Evolutionary conservation across 1,284 basidiomycete genomes (phyloP).

Genomic region (Vanrija sp.): DNA sequence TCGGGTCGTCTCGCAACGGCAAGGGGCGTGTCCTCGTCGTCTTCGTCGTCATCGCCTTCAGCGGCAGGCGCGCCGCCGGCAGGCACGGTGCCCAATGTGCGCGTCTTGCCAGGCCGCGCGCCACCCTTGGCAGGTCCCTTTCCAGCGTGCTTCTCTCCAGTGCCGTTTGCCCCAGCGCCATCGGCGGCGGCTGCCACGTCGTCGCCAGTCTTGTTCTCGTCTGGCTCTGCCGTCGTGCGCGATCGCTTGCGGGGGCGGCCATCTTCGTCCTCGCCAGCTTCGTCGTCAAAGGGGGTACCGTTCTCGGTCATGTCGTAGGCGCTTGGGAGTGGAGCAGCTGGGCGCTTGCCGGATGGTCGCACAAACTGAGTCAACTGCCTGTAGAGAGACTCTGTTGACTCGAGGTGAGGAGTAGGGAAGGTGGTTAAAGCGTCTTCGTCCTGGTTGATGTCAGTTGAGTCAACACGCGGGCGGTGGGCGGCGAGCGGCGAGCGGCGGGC

Average conservation of each 20-base stretch:
- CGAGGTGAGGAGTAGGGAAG: slow-evolving; percentile 70
- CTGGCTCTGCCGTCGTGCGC: slow-evolving; percentile 11
- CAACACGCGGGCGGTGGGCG: too few relatives aligned
- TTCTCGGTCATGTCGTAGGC: slow-evolving; percentile 29
- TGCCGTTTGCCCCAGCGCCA: slow-evolving; percentile 12
- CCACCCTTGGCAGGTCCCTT: slow-evolving; percentile 22
- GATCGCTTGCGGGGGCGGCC: slow-evolving; percentile 24
- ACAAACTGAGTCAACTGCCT: slow-evolving; percentile 60
- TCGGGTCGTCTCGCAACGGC: slow-evolving; percentile 35
- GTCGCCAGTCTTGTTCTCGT: slow-evolving; percentile 10
- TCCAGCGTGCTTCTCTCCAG: slow-evolving; percentile 20
- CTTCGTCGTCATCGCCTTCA: slow-evolving; percentile 26
- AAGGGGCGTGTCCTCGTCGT: slow-evolving; percentile 33
- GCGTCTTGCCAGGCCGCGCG: neutral
- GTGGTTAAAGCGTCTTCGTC: slow-evolving; percentile 68
- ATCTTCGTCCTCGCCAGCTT: slow-evolving; percentile 17
- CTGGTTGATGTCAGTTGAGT: slow-evolving; percentile 48
- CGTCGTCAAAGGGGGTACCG: slow-evolving; percentile 15
- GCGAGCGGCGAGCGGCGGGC: too few relatives aligned
- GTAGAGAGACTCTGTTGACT: slow-evolving; percentile 60
- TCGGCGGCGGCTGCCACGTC: slow-evolving; percentile 2
- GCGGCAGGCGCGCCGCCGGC: neutral
- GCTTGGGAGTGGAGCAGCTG: slow-evolving; percentile 26
- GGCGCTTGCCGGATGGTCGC: slow-evolving; percentile 38
- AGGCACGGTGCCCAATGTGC: slow-evolving; percentile 1